Evolutionary conservation across 2,329 filamentous ascomycete genomes (phyloP).

Genomic region (Pseudogymnoascus sp.): DNA sequence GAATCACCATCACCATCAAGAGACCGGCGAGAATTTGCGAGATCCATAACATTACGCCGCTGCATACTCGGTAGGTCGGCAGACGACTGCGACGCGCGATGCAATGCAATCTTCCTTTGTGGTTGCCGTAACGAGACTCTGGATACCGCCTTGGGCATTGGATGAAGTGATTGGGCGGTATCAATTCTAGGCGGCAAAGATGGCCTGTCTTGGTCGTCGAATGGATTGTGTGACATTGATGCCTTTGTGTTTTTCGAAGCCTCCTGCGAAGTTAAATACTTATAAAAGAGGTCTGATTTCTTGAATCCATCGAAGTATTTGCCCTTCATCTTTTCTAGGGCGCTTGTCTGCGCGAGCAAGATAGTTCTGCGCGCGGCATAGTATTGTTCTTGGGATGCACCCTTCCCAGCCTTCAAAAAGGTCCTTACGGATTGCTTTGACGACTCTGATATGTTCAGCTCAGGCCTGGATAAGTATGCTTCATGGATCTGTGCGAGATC

Average conservation of each 20-base stretch:
- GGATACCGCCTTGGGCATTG: constrained; percentile 36
- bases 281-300: constrained; percentile 89
- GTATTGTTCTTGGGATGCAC: constrained; percentile 74
- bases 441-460: constrained; percentile 66
- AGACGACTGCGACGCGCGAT: constrained; percentile 52
- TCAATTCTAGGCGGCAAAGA: constrained; percentile 17
- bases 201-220: constrained; percentile 14
- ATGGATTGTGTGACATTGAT: constrained; percentile 7
- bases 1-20: constrained; percentile 56
- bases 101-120: constrained; percentile 42
- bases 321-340: constrained; percentile 76
- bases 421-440: constrained; percentile 62
- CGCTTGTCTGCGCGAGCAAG: constrained; percentile 70
- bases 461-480: constrained; percentile 73
- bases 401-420: constrained; percentile 71
- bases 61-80: constrained; percentile 43
- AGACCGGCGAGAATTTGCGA: constrained; percentile 50
- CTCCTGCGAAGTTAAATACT: constrained; percentile 87
- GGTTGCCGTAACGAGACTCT: constrained; percentile 41
- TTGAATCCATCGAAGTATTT: constrained; percentile 80
- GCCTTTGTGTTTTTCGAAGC: constrained; percentile 34
- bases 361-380: constrained; percentile 74
- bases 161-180: constrained; percentile 29
- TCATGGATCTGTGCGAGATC: constrained; percentile 90
- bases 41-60: constrained; percentile 12